Conservation (phyloP, 2,329 filamentous ascomycete species). For the Stachybotrys chlorohalonatus region DNA sequence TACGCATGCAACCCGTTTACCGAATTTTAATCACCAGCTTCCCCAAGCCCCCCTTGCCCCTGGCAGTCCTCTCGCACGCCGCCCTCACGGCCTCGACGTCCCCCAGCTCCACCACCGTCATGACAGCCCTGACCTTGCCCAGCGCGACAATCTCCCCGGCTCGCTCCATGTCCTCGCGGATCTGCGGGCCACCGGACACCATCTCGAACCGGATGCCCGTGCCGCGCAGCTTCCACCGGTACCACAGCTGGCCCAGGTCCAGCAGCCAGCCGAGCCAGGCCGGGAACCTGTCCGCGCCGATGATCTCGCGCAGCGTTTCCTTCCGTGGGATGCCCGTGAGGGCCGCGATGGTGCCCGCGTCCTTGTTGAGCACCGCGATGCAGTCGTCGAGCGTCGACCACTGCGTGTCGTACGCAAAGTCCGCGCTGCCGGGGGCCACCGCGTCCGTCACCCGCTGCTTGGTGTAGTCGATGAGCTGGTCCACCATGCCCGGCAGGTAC, state of each 20-base stretch:
- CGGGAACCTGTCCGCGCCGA: constrained; percentile 21
- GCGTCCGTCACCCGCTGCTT: constrained; percentile 24
- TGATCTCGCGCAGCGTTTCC: constrained; percentile 14
- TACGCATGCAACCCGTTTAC: not conserved
- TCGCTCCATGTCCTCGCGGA: constrained; percentile 31
- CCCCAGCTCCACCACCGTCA: constrained; percentile 28
- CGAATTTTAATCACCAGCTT: constrained; percentile 16
- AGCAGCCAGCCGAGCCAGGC: constrained; percentile 27
- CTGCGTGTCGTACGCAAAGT: constrained; percentile 42
- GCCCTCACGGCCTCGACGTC: constrained; percentile 32
- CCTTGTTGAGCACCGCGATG: constrained; percentile 28
- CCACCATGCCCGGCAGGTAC: constrained; percentile 32
- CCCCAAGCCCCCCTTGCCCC: constrained; percentile 15
- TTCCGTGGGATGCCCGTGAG: constrained; percentile 28
- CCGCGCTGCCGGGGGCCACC: constrained; percentile 33
- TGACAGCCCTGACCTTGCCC: constrained; percentile 33
- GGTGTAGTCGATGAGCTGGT: constrained; percentile 43
- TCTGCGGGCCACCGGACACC: constrained; percentile 32
- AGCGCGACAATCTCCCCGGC: constrained; percentile 29
- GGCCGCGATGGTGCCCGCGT: constrained; percentile 29
- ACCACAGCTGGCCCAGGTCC: constrained; percentile 27
- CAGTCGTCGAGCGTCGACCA: constrained; percentile 24
- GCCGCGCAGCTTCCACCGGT: constrained; percentile 31
- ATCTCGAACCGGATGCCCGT: constrained; percentile 35
- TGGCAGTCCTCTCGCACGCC: constrained; percentile 27